A percentile compares a stretch with the other conserved stretches of the same genome.
Evolutionary conservation across 1,284 basidiomycete species (phyloP).

Genomic region (Apiotrichum veenhuisii): DNA sequence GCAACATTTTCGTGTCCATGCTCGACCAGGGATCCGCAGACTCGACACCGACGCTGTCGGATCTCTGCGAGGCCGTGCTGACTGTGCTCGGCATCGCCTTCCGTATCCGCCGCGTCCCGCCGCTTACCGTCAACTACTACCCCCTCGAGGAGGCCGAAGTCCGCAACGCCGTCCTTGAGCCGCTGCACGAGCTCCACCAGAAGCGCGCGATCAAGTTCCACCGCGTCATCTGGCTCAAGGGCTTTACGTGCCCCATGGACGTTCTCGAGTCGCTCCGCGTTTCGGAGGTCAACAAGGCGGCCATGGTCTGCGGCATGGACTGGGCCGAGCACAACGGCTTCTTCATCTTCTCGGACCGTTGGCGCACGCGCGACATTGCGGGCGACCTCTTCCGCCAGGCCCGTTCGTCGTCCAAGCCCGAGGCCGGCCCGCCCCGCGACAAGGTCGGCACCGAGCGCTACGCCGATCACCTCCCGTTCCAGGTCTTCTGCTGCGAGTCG

Average conservation of each 20-base stretch:
- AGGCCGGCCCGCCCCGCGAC: conserved; percentile 85
- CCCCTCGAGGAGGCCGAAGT: conserved; percentile 88
- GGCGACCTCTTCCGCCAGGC: conserved; percentile 94
- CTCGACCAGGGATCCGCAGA: conserved; percentile 89
- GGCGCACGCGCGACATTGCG: conserved; percentile 90
- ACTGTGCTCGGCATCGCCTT: conserved; percentile 86
- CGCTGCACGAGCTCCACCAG: conserved; percentile 73
- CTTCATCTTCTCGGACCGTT: conserved; percentile 94
- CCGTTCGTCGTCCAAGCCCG: conserved; percentile 83
- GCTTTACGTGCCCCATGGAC: conserved; percentile 94
- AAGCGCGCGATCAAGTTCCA: conserved; percentile 76
- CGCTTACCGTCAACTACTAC: conserved; percentile 91
- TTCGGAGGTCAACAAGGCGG: conserved; percentile 79
- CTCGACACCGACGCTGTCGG: conserved; percentile 84
- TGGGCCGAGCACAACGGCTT: conserved; percentile 95
- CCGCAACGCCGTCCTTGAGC: conserved; percentile 84
- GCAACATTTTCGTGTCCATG: conserved; percentile 90
- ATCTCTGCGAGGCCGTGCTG: conserved; percentile 86
- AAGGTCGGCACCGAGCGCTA: conserved; percentile 72
- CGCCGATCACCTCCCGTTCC: conserved; percentile 85
- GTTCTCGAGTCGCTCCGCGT: conserved; percentile 89
- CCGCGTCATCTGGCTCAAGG: conserved; percentile 91
- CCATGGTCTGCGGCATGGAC: conserved; percentile 97
- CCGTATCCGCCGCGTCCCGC: conserved; percentile 76
- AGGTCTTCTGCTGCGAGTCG: conserved; percentile 94